Conservation (phyloP, 2,329 filamentous ascomycete species). For the Stachybotrys chlorohalonatus region DNA sequence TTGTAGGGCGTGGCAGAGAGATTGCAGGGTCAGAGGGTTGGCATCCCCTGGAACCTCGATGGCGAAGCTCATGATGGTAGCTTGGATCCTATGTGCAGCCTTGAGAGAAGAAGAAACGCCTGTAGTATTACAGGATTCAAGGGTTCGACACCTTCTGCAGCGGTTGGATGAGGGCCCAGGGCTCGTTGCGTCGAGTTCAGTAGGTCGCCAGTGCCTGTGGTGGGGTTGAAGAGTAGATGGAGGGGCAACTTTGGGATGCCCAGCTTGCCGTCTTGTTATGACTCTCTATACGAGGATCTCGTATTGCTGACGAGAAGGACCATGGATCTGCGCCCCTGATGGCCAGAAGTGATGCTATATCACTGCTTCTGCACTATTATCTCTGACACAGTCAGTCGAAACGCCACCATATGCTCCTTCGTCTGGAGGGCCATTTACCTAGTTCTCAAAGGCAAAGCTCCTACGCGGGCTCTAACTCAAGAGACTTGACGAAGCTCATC, state of each 20-base stretch:
- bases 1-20: constrained; percentile 56
- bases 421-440: too few relatives aligned
- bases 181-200: not conserved
- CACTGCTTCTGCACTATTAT: too few relatives aligned
- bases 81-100: constrained; percentile 8
- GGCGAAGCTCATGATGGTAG: constrained; percentile 51
- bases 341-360: too few relatives aligned
- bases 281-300: not conserved
- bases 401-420: too few relatives aligned
- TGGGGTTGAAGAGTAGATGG: not conserved
- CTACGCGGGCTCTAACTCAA: too few relatives aligned
- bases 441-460: too few relatives aligned
- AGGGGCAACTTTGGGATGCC: not conserved
- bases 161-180: too few relatives aligned
- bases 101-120: constrained; percentile 1
- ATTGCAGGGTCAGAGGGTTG: constrained; percentile 54
- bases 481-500: too few relatives aligned
- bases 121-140: constrained; percentile 5
- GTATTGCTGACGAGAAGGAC: not conserved
- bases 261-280: not conserved
- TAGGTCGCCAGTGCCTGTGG: not conserved
- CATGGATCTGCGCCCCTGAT: not conserved
- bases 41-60: constrained; percentile 80
- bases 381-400: too few relatives aligned
- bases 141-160: not conserved